These are phyloP conservation scores for Penicillium atrosanguineum DNA, from an alignment of 495 filamentous ascomycete genomes.

Conservation along the genomic window DNA sequence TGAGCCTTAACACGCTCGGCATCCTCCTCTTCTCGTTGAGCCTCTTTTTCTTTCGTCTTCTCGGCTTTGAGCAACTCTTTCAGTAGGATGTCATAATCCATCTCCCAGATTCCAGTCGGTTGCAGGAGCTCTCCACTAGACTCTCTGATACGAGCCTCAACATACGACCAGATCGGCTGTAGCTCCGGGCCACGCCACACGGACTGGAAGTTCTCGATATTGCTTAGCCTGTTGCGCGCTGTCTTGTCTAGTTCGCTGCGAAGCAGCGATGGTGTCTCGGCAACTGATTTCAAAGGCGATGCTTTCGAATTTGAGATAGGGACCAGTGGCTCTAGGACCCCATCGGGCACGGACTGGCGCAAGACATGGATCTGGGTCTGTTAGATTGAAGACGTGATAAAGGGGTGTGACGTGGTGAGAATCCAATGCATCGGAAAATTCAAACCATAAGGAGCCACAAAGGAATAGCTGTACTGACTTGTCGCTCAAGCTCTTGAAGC, in stretches of 20 bases:
- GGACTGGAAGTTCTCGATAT: conserved; percentile 32
- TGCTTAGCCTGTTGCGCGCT: conserved; percentile 25
- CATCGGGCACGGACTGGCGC: conserved; percentile 39
- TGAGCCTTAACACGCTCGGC: conserved; percentile 27
- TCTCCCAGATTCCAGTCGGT: conserved; percentile 39
- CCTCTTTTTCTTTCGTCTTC: conserved; percentile 24
- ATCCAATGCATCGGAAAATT: not conserved
- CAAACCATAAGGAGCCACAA: not conserved
- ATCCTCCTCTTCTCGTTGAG: conserved; percentile 25
- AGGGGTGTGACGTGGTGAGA: not conserved
- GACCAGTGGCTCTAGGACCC: conserved; percentile 35
- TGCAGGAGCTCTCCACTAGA: conserved; percentile 38
- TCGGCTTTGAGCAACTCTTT: conserved; percentile 31
- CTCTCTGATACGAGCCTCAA: conserved; percentile 35
- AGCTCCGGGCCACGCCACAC: conserved; percentile 39
- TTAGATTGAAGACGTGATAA: not conserved
- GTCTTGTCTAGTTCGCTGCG: conserved; percentile 26
- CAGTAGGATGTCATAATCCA: conserved; percentile 38
- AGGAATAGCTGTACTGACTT: conserved; percentile 19
- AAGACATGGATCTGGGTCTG: conserved; percentile 39
- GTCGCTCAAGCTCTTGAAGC: conserved; percentile 41
- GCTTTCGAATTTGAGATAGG: conserved; percentile 30
- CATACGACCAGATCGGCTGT: conserved; percentile 34
- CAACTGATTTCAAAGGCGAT: conserved; percentile 10
- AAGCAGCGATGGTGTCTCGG: conserved; percentile 29